Evolutionary conservation across 2,329 filamentous ascomycete species (phyloP).

Genomic region (Neoascochyta sp.): DNA sequence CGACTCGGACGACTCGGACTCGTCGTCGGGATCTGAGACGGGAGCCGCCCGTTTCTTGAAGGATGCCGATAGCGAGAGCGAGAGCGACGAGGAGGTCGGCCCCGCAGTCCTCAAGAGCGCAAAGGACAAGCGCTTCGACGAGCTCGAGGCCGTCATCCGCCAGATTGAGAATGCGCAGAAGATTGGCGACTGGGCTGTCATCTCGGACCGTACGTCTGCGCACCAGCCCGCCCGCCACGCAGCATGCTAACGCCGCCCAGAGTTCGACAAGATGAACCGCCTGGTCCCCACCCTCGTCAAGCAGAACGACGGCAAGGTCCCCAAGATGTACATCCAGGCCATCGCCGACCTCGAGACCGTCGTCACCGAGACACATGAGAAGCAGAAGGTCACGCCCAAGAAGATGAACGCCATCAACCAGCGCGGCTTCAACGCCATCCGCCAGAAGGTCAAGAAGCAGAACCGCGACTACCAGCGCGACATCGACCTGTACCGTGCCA

Average conservation of each 20-base stretch:
- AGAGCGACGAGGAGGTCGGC: conserved; percentile 79
- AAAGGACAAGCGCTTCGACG: conserved; percentile 95
- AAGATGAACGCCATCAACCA: conserved; percentile 98
- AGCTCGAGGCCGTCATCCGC: conserved; percentile 84
- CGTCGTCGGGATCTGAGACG: conserved; percentile 58
- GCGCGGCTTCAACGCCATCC: conserved; percentile 91
- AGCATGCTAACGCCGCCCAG: conserved; percentile 47
- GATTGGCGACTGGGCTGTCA: conserved; percentile 95
- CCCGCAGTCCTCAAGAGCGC: conserved; percentile 90
- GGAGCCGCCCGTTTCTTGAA: conserved; percentile 83
- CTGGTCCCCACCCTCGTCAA: conserved; percentile 60
- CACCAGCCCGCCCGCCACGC: no score
- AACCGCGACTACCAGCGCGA: conserved; percentile 90
- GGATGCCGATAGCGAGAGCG: conserved; percentile 71
- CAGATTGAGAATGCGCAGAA: conserved; percentile 95
- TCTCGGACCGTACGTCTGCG: conserved; percentile 74
- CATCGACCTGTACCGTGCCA: conserved; percentile 79
- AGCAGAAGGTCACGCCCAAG: conserved; percentile 93
- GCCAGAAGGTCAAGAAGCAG: conserved; percentile 98
- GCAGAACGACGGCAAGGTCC: conserved; percentile 67
- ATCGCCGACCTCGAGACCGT: conserved; percentile 91
- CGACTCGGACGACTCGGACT: conserved; percentile 52
- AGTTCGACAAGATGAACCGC: conserved; percentile 91
- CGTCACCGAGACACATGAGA: conserved; percentile 88
- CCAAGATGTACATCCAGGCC: conserved; percentile 89